These are phyloP conservation scores for Torrubiellomyces zombiae DNA, from an alignment of 2,329 filamentous ascomycete species.

Conservation along the genomic window DNA sequence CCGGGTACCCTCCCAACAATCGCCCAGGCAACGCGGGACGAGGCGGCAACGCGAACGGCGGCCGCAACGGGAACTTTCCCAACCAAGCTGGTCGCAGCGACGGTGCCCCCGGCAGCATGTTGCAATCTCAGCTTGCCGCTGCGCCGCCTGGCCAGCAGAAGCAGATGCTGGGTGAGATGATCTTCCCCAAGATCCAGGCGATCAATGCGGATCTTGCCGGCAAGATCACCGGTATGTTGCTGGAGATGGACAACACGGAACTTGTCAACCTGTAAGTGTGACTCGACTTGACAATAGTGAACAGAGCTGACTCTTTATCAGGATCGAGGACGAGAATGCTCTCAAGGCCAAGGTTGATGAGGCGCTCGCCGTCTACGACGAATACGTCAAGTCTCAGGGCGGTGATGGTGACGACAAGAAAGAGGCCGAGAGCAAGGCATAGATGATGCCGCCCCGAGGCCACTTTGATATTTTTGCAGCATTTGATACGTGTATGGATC, in stretches of 20 bases:
- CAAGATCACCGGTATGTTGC: slow-evolving; percentile 98
- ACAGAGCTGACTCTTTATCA: slow-evolving; percentile 19
- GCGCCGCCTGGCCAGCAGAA: slow-evolving; percentile 69
- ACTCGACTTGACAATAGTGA: slow-evolving; percentile 6
- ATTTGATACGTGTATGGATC: too few relatives aligned
- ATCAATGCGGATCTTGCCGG: slow-evolving; percentile 92
- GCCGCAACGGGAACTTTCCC: slow-evolving; percentile 26
- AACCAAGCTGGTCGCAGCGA: slow-evolving; percentile 31
- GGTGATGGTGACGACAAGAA: slow-evolving; percentile 27
- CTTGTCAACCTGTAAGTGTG: slow-evolving; percentile 80
- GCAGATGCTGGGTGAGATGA: slow-evolving; percentile 92
- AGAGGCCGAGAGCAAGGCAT: slow-evolving; percentile 30
- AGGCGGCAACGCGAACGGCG: slow-evolving; percentile 22
- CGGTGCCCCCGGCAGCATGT: slow-evolving; percentile 16
- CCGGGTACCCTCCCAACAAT: slow-evolving; percentile 40
- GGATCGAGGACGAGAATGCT: slow-evolving; percentile 76
- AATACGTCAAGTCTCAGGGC: slow-evolving; percentile 83
- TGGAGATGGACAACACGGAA: slow-evolving; percentile 97
- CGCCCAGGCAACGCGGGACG: slow-evolving; percentile 34
- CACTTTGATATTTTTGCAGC: too few relatives aligned
- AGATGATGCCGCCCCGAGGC: too few relatives aligned
- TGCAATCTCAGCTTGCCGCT: slow-evolving; percentile 40
- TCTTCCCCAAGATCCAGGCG: slow-evolving; percentile 95
- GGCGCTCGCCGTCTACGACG: slow-evolving; percentile 91
- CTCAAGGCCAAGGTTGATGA: slow-evolving; percentile 94